Base-by-base conservation (phyloP, 2,329 filamentous ascomycete species). In the Teratosphaeria epicoccoides region DNA sequence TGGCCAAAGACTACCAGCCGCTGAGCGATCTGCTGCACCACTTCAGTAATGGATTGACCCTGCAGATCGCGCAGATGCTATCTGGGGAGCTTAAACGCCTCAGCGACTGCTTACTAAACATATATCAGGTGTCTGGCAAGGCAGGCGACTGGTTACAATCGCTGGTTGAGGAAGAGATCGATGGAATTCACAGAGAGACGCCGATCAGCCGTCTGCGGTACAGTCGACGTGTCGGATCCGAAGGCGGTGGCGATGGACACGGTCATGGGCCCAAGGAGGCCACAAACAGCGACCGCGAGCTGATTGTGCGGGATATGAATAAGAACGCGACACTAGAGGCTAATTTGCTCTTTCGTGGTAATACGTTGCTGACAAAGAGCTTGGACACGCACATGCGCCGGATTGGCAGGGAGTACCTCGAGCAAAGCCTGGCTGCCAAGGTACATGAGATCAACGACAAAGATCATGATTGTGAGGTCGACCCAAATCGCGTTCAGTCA, bases 311-410 rank as follows among this genome's bases (percentile, higher is more conserved):
- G 44, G 86, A 93, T 61, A 82, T 90, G 77, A 81, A 84, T 63
- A 88, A 85, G 66, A 85, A 85, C 7, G 76, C 89, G 3, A 84
- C 87, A 24, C 82, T 87, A 44, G 93, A 98, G 67, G 93, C 91
- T 4, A 98, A 97, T 60, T 76, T 98, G 1, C 80, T 98, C 3
- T 98, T 98, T 70, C 82, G 93, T 28, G 93, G 93, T 55, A 98
- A 98, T 63, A 94, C 93, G 0, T 74, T 98, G 9, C 77, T 97
- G 24, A 98, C 93, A 0, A 94, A 96, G 67, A 85, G 90, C 1
- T 77, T 98, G 44, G 93, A 98, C 66, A 86, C 88, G 53, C 90
- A 98, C 67, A 97, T 98, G 93, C 87, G 89, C 52, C 82, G 93
- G 9, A 75, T 97, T 0, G 93, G 93, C 43, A 91, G 89, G 59